These are phyloP conservation scores for Hapsidospora chrysogenum DNA, from an alignment of 495 filamentous ascomycete genomes.

Conservation along the genomic window DNA sequence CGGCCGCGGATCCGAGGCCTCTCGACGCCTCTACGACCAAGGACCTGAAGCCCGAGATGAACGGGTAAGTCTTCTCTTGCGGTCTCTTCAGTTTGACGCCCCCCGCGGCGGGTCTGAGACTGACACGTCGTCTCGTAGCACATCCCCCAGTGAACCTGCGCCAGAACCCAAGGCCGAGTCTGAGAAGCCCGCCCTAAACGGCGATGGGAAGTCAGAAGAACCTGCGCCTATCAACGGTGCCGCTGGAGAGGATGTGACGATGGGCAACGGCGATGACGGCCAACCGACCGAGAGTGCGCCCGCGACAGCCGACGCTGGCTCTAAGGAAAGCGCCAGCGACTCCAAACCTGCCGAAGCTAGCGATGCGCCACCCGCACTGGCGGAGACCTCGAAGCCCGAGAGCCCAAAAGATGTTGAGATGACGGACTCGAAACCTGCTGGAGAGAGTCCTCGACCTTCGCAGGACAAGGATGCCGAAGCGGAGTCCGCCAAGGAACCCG, in stretches of 20 bases:
- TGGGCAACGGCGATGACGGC: neutral
- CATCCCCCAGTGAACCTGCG: too few species aligned
- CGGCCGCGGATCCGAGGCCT: conserved; percentile 29
- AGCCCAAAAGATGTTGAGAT: neutral
- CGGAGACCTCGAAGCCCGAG: neutral
- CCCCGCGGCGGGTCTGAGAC: neutral
- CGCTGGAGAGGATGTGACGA: neutral
- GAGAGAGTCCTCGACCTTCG: too few species aligned
- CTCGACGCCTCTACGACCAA: conserved; percentile 24
- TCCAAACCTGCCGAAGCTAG: too few species aligned
- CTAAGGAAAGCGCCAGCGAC: too few species aligned
- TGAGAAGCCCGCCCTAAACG: too few species aligned
- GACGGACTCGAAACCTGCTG: too few species aligned
- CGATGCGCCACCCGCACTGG: too few species aligned
- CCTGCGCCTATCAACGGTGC: neutral
- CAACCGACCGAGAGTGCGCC: neutral
- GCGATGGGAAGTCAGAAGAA: too few species aligned
- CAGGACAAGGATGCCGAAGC: neutral
- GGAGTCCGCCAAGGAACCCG: neutral
- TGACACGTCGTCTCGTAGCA: too few species aligned
- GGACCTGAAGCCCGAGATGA: conserved; percentile 13
- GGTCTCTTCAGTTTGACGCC: neutral
- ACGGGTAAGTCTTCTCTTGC: conserved; percentile 1
- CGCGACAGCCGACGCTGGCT: too few species aligned
- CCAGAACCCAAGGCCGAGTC: too few species aligned